Conservation (phyloP, 768 basidiomycete species). For the Trametes meyenii region DNA sequence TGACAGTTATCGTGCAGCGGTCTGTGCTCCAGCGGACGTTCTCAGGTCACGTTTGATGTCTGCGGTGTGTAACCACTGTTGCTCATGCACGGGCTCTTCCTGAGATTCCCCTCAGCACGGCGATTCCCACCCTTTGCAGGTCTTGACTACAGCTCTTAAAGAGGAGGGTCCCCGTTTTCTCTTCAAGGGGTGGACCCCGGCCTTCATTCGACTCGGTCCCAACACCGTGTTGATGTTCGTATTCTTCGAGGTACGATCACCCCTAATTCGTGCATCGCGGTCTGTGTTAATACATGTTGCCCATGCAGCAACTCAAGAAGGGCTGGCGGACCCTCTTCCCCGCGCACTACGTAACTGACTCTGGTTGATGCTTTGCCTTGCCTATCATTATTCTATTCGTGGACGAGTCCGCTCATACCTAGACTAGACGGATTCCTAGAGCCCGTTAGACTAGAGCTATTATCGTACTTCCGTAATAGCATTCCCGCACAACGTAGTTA, state of each 20-base stretch:
- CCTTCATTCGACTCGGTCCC: conserved; percentile 81
- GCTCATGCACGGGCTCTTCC: neutral
- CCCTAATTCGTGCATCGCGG: neutral
- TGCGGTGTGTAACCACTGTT: conserved; percentile 48
- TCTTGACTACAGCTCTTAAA: conserved; percentile 61
- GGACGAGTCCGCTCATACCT: conserved; percentile 7
- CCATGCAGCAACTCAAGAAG: conserved; percentile 67
- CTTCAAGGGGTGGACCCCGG: conserved; percentile 90
- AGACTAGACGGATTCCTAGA: conserved; percentile 19
- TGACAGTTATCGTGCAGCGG: conserved; percentile 45
- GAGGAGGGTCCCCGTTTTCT: conserved; percentile 78
- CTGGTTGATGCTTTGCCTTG: conserved; percentile 1
- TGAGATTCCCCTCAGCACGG: conserved; percentile 46
- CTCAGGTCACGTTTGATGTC: conserved; percentile 79
- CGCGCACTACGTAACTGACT: conserved; percentile 13
- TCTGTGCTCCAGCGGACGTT: conserved; percentile 80
- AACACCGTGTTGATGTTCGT: conserved; percentile 86
- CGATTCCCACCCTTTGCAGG: conserved; percentile 48
- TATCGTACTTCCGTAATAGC: neutral
- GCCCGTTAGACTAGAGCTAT: conserved; percentile 20
- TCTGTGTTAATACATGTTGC: conserved; percentile 2
- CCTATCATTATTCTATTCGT: conserved; percentile 20
- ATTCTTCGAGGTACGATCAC: conserved; percentile 70
- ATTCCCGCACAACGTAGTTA: neutral
- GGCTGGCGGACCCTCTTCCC: conserved; percentile 48